Percentiles rank a stretch among this genome's conserved stretches.
Conservation (phyloP, 208 protist genomes). For the Naegleria lovaniensis region DNA sequence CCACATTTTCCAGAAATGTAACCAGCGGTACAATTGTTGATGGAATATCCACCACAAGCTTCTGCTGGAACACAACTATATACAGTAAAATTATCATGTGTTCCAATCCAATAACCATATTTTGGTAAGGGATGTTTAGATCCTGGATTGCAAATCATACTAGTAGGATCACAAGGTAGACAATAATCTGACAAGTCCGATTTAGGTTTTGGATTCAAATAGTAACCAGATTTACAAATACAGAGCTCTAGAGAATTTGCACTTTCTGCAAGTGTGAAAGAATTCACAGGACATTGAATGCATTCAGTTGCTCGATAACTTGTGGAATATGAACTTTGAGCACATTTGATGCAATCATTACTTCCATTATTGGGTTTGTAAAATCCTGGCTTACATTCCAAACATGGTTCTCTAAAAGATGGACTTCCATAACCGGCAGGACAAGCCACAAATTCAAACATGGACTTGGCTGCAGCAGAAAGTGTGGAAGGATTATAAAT, state of each 20-base stretch:
- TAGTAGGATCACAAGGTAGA: neutral
- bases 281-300: neutral
- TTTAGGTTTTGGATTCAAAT: neutral
- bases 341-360: neutral
- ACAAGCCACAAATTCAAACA: neutral
- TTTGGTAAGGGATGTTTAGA: neutral
- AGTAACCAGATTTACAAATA: neutral
- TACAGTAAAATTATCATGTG: too few species aligned
- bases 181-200: neutral
- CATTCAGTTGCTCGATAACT: neutral
- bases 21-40: neutral
- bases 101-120: neutral
- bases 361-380: slow-evolving; percentile 8
- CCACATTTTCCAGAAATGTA: neutral
- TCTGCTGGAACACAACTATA: neutral
- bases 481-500: neutral
- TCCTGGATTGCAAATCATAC: neutral
- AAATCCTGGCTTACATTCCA: neutral
- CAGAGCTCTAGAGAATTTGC: neutral
- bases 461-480: neutral
- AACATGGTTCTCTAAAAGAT: neutral
- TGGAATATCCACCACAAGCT: neutral
- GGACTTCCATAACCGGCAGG: neutral
- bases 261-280: neutral
- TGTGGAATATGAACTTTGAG: neutral